Evolutionary conservation across 805 yeast genomes (phyloP).

Genomic region (Lipomyces chichibuensis): DNA sequence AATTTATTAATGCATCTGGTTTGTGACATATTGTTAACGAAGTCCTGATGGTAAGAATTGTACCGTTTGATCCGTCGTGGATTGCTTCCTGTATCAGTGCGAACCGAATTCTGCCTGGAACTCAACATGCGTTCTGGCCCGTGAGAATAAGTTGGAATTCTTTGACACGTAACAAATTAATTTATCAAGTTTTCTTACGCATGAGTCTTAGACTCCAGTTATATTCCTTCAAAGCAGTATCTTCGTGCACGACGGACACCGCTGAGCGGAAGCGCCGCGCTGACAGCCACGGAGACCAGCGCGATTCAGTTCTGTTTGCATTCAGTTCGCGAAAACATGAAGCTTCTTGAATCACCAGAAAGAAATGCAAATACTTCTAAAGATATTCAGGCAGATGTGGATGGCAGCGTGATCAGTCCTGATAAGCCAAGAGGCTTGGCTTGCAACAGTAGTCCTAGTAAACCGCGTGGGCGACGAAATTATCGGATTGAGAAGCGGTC

Average conservation of each 20-base stretch:
- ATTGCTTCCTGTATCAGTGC: constrained; percentile 1
- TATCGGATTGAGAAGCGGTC: background rate
- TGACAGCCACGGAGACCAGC: background rate
- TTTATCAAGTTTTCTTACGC: background rate
- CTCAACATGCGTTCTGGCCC: constrained; percentile 9
- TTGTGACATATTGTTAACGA: background rate
- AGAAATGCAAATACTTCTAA: background rate
- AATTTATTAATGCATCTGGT: background rate
- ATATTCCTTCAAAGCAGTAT: background rate
- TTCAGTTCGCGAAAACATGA: constrained; percentile 1
- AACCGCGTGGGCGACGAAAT: background rate
- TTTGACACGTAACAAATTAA: background rate
- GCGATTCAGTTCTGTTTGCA: constrained; percentile 2
- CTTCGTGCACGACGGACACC: background rate
- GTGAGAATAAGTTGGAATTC: background rate
- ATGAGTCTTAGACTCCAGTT: background rate
- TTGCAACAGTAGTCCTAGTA: background rate
- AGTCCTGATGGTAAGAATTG: constrained; percentile 9
- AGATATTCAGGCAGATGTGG: background rate
- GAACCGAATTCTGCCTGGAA: constrained; percentile 1
- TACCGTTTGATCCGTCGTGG: constrained; percentile 12
- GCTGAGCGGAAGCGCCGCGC: background rate
- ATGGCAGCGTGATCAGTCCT: background rate
- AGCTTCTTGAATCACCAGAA: background rate
- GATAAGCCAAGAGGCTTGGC: background rate